phyloP scores from a whole-genome alignment of 805 yeast genomes.

The Metschnikowia amazonensis region DNA sequence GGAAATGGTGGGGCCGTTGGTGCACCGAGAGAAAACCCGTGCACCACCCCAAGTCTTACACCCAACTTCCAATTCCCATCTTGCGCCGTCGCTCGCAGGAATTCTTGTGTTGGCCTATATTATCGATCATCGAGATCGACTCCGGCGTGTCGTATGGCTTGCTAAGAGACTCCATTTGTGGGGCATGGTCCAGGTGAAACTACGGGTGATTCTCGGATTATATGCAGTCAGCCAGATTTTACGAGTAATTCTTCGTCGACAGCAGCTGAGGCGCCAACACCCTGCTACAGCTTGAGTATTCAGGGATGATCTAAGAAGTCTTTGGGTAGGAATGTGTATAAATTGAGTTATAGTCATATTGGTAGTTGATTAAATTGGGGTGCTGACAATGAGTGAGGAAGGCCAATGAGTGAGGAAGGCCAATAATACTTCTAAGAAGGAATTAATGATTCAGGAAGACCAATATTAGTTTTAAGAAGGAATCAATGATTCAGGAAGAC shows the following conservation, averaged over 20 bases:
- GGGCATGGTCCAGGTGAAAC: not conserved
- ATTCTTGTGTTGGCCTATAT: not conserved
- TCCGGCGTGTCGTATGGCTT: not conserved
- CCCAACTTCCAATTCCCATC: not conserved
- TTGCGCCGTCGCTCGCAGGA: not conserved
- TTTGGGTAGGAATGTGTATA: no score
- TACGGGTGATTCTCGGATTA: not conserved
- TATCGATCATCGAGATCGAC: not conserved
- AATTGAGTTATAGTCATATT: no score
- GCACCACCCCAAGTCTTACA: not conserved
- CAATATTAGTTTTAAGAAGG: no score
- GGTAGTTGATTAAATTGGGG: no score
- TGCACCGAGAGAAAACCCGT: not conserved
- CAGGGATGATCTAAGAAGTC: no score
- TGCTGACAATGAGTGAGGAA: no score
- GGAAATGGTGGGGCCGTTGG: not conserved
- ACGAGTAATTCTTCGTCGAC: not conserved
- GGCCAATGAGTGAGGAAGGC: no score
- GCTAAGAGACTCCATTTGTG: not conserved
- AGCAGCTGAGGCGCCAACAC: no score
- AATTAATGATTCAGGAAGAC: no score
- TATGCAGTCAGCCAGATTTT: slow-evolving; percentile 2
- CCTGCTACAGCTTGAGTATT: no score
- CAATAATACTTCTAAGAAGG: no score
- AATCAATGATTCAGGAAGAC: no score